phyloP scores from a whole-genome alignment of 2,329 filamentous ascomycete species.

The Cordyceps javanica region DNA sequence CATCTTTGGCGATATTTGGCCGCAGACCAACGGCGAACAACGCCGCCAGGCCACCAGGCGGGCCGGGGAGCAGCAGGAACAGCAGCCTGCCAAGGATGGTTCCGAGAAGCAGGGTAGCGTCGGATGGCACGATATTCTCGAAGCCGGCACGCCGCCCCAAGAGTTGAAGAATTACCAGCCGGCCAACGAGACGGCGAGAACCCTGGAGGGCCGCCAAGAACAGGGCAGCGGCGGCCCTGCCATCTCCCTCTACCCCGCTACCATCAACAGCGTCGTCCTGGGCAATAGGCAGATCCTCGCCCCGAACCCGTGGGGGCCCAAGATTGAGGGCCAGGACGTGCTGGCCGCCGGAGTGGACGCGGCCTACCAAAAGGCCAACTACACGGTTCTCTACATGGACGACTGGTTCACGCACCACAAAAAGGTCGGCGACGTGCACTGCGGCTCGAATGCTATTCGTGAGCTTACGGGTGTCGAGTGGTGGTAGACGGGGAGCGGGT shows the following conservation, averaged over 20 bases:
- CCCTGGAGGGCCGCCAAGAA: not conserved
- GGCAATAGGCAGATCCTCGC: slow-evolving; percentile 4
- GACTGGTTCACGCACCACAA: slow-evolving; percentile 9
- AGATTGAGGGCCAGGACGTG: slow-evolving; percentile 1
- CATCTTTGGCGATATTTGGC: no score
- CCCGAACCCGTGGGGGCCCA: slow-evolving; percentile 5
- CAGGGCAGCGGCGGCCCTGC: not conserved
- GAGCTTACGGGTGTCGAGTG: not conserved
- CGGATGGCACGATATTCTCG: not conserved
- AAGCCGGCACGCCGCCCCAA: not conserved
- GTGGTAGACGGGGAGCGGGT: not conserved
- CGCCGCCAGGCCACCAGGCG: no score
- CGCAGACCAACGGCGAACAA: no score
- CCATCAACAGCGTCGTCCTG: slow-evolving; percentile 21
- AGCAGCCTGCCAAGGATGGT: not conserved
- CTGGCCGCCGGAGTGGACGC: not conserved
- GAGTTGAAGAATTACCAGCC: not conserved
- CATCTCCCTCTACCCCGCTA: slow-evolving; percentile 13
- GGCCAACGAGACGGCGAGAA: not conserved
- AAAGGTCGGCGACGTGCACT: not conserved
- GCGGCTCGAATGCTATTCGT: slow-evolving; percentile 3
- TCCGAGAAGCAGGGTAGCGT: not conserved
- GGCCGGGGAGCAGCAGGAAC: not conserved
- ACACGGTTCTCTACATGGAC: slow-evolving; percentile 4
- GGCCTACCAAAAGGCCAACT: not conserved